Percentiles rank a stretch among this genome's conserved stretches.
These are phyloP conservation scores for Diaporthe eres DNA, from an alignment of 2,329 filamentous ascomycete species.

Conservation along the genomic window DNA sequence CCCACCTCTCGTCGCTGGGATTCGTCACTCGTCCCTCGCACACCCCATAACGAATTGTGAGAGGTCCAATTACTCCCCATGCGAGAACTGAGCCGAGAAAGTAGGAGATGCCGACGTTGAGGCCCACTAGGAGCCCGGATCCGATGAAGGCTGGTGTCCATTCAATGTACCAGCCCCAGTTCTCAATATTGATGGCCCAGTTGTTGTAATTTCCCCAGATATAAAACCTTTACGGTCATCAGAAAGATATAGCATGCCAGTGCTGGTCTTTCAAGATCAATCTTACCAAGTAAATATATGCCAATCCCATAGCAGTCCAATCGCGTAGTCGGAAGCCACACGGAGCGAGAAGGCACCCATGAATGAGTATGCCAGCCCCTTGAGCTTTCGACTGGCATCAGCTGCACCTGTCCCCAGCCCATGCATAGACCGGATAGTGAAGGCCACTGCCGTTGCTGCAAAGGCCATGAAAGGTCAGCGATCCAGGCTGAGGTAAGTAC, in stretches of 20 bases:
- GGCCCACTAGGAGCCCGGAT: not conserved
- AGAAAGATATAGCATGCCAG: not conserved
- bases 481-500: not conserved
- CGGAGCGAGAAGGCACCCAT: not conserved
- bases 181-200: not conserved
- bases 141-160: not conserved
- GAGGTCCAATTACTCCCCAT: not conserved
- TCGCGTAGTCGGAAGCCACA: not conserved
- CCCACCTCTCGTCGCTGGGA: not conserved
- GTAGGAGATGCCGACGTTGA: not conserved
- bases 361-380: not conserved
- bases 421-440: not conserved
- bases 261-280: too few species aligned
- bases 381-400: not conserved
- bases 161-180: not conserved
- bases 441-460: not conserved
- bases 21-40: not conserved
- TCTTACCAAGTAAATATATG: not conserved
- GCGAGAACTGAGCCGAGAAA: not conserved
- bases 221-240: not conserved
- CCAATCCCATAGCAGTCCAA: constrained; percentile 1
- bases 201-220: not conserved
- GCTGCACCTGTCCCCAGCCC: not conserved
- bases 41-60: not conserved
- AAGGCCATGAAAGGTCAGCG: not conserved